phyloP scores from a whole-genome alignment of 2,329 filamentous ascomycete genomes.

The Lizonia empirigonia region DNA sequence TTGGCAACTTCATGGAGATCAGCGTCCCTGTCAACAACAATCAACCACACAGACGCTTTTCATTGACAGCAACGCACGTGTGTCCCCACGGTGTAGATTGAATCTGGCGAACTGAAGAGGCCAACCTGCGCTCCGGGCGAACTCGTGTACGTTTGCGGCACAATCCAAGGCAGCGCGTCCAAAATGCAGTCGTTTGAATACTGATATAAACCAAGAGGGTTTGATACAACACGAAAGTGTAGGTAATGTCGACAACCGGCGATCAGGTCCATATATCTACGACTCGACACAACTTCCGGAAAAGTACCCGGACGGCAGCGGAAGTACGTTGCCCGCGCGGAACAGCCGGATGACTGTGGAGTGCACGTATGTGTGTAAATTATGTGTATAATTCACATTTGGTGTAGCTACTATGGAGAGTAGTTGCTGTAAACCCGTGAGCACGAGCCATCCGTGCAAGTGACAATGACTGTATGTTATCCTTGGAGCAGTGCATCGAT shows the following conservation, averaged over 20 bases:
- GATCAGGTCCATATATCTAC: slow-evolving; percentile 6
- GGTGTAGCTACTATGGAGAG: no score
- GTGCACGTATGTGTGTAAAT: no score
- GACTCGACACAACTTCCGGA: neutral
- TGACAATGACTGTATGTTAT: no score
- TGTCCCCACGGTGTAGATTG: slow-evolving; percentile 24
- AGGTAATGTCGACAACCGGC: no score
- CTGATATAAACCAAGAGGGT: no score
- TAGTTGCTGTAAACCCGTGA: no score
- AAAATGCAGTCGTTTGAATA: neutral
- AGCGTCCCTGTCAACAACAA: neutral
- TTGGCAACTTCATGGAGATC: slow-evolving; percentile 1
- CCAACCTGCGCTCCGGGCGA: slow-evolving; percentile 16
- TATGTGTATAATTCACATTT: no score
- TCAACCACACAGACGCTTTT: slow-evolving; percentile 5
- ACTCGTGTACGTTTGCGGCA: slow-evolving; percentile 9
- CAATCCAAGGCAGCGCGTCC: neutral
- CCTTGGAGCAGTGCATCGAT: no score
- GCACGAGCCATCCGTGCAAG: no score
- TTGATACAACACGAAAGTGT: no score
- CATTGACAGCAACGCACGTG: slow-evolving; percentile 5
- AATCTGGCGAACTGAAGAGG: slow-evolving; percentile 10
- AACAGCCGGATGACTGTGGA: neutral
- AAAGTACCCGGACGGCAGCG: slow-evolving; percentile 16
- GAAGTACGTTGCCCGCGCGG: neutral